phyloP scores from a whole-genome alignment of 208 protist species.

The Phytomonas serpens region DNA sequence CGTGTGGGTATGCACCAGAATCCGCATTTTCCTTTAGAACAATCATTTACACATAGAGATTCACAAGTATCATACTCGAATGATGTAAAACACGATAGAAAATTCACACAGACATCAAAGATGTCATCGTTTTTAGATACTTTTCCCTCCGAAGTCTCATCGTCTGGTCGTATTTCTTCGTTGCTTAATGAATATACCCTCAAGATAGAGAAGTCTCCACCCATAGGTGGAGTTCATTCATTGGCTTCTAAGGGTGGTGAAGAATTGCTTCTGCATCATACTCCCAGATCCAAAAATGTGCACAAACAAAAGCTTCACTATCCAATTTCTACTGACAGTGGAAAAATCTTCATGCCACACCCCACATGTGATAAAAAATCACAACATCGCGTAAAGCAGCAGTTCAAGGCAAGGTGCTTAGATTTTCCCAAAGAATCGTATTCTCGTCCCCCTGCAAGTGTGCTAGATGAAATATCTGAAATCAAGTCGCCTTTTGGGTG shows the following conservation, averaged over 20 bases:
- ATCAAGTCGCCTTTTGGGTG: neutral
- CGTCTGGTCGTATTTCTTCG: neutral
- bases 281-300: neutral
- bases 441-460: neutral
- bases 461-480: constrained; percentile 1
- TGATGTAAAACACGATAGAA: neutral
- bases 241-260: neutral
- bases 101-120: neutral
- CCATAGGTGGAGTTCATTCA: neutral
- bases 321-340: neutral
- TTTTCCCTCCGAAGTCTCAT: neutral
- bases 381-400: neutral
- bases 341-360: neutral
- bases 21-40: neutral
- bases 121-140: neutral
- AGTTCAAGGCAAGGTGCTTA: neutral
- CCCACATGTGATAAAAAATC: neutral
- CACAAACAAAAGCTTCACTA: neutral
- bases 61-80: neutral
- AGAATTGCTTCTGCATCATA: neutral
- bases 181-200: neutral
- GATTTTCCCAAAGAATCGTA: neutral
- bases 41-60: constrained; percentile 1
- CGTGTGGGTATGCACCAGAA: neutral
- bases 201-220: neutral